Conservation (phyloP, 75 land plant species). For the Picea glauca region DNA sequence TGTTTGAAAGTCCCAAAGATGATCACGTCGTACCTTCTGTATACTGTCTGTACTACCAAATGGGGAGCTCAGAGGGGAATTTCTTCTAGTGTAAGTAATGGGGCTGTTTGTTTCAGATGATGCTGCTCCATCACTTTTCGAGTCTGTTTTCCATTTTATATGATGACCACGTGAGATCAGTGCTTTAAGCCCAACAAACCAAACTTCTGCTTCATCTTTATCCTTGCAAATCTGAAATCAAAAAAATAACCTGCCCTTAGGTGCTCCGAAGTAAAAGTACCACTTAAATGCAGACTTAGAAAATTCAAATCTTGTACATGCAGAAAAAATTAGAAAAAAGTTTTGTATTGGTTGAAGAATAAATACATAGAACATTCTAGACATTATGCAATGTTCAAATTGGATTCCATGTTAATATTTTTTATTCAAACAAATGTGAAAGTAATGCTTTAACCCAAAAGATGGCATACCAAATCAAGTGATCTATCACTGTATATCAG, state of each 20-base stretch:
- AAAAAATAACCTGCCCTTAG: background rate
- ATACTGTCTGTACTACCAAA: slow-evolving; percentile 77
- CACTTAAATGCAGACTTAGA: background rate
- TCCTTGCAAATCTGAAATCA: slow-evolving; percentile 88
- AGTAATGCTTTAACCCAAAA: background rate
- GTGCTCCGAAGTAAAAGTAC: background rate
- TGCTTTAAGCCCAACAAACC: slow-evolving; percentile 95
- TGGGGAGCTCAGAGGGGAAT: slow-evolving; percentile 82
- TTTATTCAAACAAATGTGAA: background rate
- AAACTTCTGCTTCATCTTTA: slow-evolving; percentile 99
- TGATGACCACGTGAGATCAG: slow-evolving; percentile 77
- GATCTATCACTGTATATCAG: slow-evolving; percentile 83
- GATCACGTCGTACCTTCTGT: slow-evolving; percentile 52
- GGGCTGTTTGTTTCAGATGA: slow-evolving; percentile 89
- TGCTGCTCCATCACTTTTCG: slow-evolving; percentile 66
- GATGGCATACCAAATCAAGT: slow-evolving; percentile 75
- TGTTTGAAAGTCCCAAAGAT: background rate
- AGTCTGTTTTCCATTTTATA: slow-evolving; percentile 71
- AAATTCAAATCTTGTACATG: too few species aligned
- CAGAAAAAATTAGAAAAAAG: background rate
- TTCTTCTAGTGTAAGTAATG: slow-evolving; percentile 65
- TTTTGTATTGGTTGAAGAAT: background rate
- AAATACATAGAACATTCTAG: background rate
- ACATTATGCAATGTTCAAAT: background rate
- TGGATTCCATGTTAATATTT: background rate